A percentile compares a stretch with the other conserved stretches of the same genome.
Evolutionary conservation across 2,329 filamentous ascomycete genomes (phyloP).

Genomic region (Mycosphaerella sp.): DNA sequence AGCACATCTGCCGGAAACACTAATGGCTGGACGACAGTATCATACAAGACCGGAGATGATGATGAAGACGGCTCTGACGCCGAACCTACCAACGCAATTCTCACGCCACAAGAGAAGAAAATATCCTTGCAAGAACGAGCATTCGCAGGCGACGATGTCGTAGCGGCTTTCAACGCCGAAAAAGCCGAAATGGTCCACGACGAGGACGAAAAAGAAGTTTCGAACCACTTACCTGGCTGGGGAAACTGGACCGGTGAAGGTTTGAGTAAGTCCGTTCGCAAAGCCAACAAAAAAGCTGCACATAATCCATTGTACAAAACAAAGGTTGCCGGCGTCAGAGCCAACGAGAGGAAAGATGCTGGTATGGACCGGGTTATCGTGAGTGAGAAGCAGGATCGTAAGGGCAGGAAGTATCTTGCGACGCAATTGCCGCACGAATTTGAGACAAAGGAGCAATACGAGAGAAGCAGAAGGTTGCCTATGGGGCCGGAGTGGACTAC

Average conservation of each 20-base stretch:
- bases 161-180: slow-evolving; percentile 71
- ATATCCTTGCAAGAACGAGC: slow-evolving; percentile 68
- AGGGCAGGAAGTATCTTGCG: slow-evolving; percentile 86
- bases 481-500: slow-evolving; percentile 93
- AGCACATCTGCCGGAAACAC: slow-evolving; percentile 28
- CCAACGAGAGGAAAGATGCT: slow-evolving; percentile 70
- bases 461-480: slow-evolving; percentile 76
- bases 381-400: slow-evolving; percentile 83
- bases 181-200: slow-evolving; percentile 66
- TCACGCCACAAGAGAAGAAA: slow-evolving; percentile 40
- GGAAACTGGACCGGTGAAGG: slow-evolving; percentile 85
- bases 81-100: slow-evolving; percentile 24
- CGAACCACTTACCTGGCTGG: slow-evolving; percentile 89
- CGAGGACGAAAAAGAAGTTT: slow-evolving; percentile 76
- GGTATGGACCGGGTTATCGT: slow-evolving; percentile 82
- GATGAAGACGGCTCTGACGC: slow-evolving; percentile 27
- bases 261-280: slow-evolving; percentile 63
- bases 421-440: slow-evolving; percentile 81
- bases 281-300: slow-evolving; percentile 49
- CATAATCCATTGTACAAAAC: slow-evolving; percentile 51
- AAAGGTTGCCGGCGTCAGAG: slow-evolving; percentile 62
- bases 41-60: slow-evolving; percentile 30
- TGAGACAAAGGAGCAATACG: slow-evolving; percentile 82
- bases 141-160: slow-evolving; percentile 83
- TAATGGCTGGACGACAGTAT: slow-evolving; percentile 42